Conservation (phyloP, 2,329 filamentous ascomycete species). For the Colletotrichum sp. region DNA sequence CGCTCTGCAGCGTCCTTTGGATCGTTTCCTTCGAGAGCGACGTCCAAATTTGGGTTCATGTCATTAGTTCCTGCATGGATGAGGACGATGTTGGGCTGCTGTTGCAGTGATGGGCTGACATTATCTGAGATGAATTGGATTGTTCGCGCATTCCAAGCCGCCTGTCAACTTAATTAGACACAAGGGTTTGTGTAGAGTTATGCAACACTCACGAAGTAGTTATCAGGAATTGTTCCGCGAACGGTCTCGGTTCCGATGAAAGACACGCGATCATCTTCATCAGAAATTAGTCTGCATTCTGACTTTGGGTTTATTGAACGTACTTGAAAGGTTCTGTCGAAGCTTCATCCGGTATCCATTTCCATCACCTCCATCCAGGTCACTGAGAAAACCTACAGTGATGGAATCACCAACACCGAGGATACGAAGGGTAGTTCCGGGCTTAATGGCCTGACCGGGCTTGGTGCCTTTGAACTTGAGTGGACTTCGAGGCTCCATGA, state of each 20-base stretch:
- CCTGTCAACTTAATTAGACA: conserved; percentile 18
- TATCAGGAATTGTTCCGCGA: conserved; percentile 31
- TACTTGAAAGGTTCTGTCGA: conserved; percentile 30
- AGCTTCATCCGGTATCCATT: conserved; percentile 38
- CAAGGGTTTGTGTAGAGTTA: background rate
- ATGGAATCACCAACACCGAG: conserved; percentile 43
- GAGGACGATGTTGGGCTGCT: conserved; percentile 38
- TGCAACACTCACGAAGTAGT: conserved; percentile 32
- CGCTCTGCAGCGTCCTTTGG: conserved; percentile 28
- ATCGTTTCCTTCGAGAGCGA: conserved; percentile 35
- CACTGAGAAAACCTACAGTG: conserved; percentile 29
- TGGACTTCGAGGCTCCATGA: background rate
- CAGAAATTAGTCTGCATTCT: background rate
- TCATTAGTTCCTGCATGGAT: conserved; percentile 42
- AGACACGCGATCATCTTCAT: conserved; percentile 27
- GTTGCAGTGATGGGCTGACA: conserved; percentile 31
- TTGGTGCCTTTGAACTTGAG: background rate
- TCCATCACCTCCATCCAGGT: conserved; percentile 31
- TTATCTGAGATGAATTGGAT: conserved; percentile 38
- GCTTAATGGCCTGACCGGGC: conserved; percentile 21
- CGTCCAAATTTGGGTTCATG: conserved; percentile 30
- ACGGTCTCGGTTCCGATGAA: conserved; percentile 33
- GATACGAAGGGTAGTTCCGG: conserved; percentile 35
- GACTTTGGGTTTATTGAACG: background rate
- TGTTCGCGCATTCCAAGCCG: conserved; percentile 40